Evolutionary conservation across 2,329 filamentous ascomycete species (phyloP).

Genomic region (Graphiopsis chlorocephala): DNA sequence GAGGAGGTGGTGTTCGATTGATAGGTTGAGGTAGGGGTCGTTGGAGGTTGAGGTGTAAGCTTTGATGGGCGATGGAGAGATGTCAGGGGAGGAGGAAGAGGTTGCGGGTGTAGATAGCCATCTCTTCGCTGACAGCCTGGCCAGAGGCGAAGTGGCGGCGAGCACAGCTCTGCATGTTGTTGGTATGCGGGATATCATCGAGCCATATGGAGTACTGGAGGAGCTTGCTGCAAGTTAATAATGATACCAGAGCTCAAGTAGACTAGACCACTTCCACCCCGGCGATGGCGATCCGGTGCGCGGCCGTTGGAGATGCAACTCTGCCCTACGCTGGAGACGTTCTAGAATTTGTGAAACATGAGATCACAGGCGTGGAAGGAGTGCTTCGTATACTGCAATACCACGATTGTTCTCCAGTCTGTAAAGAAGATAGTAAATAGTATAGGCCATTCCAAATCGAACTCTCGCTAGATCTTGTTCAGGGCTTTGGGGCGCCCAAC

Average conservation of each 20-base stretch:
- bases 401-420: background rate
- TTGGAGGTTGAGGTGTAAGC: slow-evolving; percentile 52
- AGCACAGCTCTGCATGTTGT: slow-evolving; percentile 24
- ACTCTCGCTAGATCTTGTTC: background rate
- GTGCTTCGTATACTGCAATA: background rate
- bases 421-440: too few relatives aligned
- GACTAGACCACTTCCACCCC: background rate
- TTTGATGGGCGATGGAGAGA: slow-evolving; percentile 36
- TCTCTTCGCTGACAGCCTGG: slow-evolving; percentile 17
- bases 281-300: background rate
- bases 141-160: slow-evolving; percentile 14
- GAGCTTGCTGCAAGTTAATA: background rate
- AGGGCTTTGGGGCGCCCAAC: background rate
- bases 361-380: background rate
- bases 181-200: slow-evolving; percentile 29
- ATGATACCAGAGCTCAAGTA: background rate
- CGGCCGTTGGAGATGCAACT: slow-evolving; percentile 12
- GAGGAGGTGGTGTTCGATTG: slow-evolving; percentile 87
- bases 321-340: slow-evolving; percentile 2
- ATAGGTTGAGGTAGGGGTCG: slow-evolving; percentile 86
- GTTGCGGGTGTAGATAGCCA: slow-evolving; percentile 24
- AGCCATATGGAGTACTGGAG: slow-evolving; percentile 20
- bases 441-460: background rate
- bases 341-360: slow-evolving; percentile 8
- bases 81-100: slow-evolving; percentile 18